Evolutionary conservation across 352 stramenopile species (phyloP), one percentile per base, ranked within the genome.

Genomic region (Phytophthora hibernalis): DNA sequence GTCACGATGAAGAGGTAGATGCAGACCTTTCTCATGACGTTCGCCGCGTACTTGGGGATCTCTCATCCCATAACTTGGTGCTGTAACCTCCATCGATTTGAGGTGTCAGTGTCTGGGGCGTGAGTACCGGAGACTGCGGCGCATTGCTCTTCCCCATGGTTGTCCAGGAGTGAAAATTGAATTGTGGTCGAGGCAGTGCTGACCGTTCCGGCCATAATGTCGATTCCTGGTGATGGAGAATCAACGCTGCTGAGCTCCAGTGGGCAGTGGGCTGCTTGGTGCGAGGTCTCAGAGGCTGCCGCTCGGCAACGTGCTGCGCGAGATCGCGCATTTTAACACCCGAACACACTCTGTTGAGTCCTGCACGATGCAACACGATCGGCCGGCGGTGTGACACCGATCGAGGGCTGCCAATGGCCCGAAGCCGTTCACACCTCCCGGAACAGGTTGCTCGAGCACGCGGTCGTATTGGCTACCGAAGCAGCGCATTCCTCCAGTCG

Each of bases 1-100:
- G 57, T 64, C 11, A 90, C 72, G 12, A 83, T 49, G 11, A 90
- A 54, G 50, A 90, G 79, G 66, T 84, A 90, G 33, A 79, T 53
- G 44, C 70, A 85, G 35, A 92, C 83, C 10, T 60, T 57, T 58
- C 77, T 73, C 62, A 90, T 26, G 16, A 92, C 56, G 26, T 88
- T 81, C 18, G 75, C 77, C 40, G 79, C 70, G 44, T 82, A 89
- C 57, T 85, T 83, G 42, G 66, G 48, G 5, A 74, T 6, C 82
- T 77, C 6, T 54, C 63, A 40, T 88, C 80, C 79, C 79, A 88
- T 31, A 76, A 22, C 21, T 68, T 72, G 12, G 51, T 68, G 30
- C 44, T 68, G 52, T 68, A 66, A 28, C 15, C 38, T 15, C n/a
- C 22, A 6, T 31, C 43, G 33, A 62, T 33, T 12, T 50, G n/a